Base-by-base conservation (phyloP, 805 yeast species). In the Cyberlindnera mrakii region DNA sequence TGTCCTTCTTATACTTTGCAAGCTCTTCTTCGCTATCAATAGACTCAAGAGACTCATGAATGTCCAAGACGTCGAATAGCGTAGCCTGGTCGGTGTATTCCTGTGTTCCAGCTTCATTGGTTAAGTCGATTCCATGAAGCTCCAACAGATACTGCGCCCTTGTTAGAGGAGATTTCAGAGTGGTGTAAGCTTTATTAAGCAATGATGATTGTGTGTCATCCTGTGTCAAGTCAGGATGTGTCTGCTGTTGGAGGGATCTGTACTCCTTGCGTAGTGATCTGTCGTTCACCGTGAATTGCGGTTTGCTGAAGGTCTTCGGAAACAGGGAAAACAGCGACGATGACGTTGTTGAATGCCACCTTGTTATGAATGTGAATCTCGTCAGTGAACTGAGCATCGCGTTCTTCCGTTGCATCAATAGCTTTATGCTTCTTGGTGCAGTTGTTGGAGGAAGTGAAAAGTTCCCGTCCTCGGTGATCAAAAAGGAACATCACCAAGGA, bases 31-130 rank as follows among this genome's bases (percentile, higher is more conserved):
- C 83, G 41, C 63, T 65, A 1, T 68, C 65, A 5, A 87, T 81
- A 50, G 78, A 78, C 47, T 86, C 95, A 44, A 90, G 66, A 34
- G 77, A 75, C 62, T 91, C 99, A 59, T 90, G 93, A 5, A 87
- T 78, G 50, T 88, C 95, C 64, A 91, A 68, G 18, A 91, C 84
- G 35, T 78, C 77, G 82, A 87, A 76, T 33, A 91, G 65, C 56
- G 86, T 65, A 46, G 78, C 77, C 39, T 63, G 65, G 3, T 37
- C 30, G 1, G 46, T 19, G 39, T 41, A 45, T 37, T 42, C 32
- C 29, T 40, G 42, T 39, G 65, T 69, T 52, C 68, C 78, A 6
- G 77, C 80, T 52, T 90, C 96, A 20, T 75, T 64, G 9, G 71
- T 67, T 30, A 85, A 64, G 50, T 85, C 87, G 23, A 76, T 62